Percentiles rank a stretch among this genome's conserved stretches.
Evolutionary conservation across 2,329 filamentous ascomycete genomes (phyloP).

Genomic region (Calonectria naviculata): DNA sequence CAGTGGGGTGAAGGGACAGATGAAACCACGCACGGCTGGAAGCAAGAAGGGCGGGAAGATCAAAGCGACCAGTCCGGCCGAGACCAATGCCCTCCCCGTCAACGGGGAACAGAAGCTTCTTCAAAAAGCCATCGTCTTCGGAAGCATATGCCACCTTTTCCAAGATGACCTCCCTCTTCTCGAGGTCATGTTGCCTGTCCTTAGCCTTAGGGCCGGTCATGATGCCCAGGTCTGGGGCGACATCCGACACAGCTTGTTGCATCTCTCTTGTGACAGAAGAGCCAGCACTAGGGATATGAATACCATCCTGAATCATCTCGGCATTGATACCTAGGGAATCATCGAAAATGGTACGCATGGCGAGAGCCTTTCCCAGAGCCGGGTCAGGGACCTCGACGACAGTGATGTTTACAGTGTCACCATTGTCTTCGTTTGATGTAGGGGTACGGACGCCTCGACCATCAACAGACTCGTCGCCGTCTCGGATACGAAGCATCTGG

Average conservation of each 20-base stretch:
- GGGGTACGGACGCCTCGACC: constrained; percentile 73
- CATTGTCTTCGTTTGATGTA: constrained; percentile 75
- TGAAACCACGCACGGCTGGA: constrained; percentile 97
- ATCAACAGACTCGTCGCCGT: constrained; percentile 75
- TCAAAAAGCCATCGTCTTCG: constrained; percentile 85
- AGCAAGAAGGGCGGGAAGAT: constrained; percentile 78
- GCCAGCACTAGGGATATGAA: constrained; percentile 79
- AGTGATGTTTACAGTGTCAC: constrained; percentile 89
- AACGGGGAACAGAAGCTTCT: constrained; percentile 82
- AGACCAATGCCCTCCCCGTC: constrained; percentile 83
- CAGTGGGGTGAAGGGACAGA: constrained; percentile 89
- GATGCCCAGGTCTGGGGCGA: constrained; percentile 83
- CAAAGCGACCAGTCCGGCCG: constrained; percentile 81
- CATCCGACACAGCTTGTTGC: constrained; percentile 81
- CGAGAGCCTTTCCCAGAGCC: constrained; percentile 85
- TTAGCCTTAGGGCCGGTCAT: constrained; percentile 73
- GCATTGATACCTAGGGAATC: constrained; percentile 92
- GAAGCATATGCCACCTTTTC: constrained; percentile 88
- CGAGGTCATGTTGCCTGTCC: constrained; percentile 81
- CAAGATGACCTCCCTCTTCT: constrained; percentile 84
- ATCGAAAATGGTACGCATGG: constrained; percentile 91
- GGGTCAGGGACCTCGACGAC: constrained; percentile 87
- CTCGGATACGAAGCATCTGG: constrained; percentile 76
- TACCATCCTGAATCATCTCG: constrained; percentile 96
- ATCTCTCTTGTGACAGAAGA: constrained; percentile 89